These are phyloP conservation scores for Sporisorium exsertum DNA, from an alignment of 1,284 basidiomycete species.

Conservation along the genomic window DNA sequence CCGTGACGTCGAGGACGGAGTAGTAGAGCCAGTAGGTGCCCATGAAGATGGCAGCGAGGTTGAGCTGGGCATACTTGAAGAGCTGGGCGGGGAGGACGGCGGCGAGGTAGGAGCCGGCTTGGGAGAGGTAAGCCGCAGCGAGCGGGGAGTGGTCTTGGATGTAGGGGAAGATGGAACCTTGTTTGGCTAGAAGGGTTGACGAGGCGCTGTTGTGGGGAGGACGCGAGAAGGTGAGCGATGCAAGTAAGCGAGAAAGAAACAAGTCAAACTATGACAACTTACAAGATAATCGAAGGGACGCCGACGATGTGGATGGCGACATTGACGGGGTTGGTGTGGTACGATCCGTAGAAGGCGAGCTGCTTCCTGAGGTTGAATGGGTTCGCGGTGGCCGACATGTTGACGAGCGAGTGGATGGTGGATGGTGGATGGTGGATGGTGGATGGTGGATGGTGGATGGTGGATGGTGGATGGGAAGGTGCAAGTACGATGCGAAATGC, in stretches of 20 bases:
- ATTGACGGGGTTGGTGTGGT: constrained; percentile 61
- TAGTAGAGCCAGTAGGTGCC: constrained; percentile 60
- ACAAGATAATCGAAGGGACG: constrained; percentile 61
- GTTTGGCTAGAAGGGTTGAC: constrained; percentile 32
- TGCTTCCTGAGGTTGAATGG: constrained; percentile 57
- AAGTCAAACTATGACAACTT: background rate
- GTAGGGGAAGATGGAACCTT: constrained; percentile 40
- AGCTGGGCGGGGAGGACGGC: constrained; percentile 22
- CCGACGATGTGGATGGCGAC: constrained; percentile 63
- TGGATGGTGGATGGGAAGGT: background rate
- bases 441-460: too few species aligned
- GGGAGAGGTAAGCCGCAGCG: constrained; percentile 41
- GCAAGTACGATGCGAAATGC: background rate
- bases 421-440: constrained; percentile 2
- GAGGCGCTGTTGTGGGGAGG: constrained; percentile 20
- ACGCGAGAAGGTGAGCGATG: background rate
- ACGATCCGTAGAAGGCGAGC: constrained; percentile 64
- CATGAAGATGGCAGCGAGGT: constrained; percentile 42
- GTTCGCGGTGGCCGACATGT: constrained; percentile 54
- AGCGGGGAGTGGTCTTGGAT: constrained; percentile 39
- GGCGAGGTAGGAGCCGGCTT: constrained; percentile 24
- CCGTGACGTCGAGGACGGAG: constrained; percentile 48
- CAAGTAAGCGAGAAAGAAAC: background rate
- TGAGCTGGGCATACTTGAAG: constrained; percentile 46
- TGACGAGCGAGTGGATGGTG: background rate